A percentile compares a stretch with the other conserved stretches of the same genome.
These are phyloP conservation scores for Azolla pinnata DNA, from an alignment of 75 land plant species.

Conservation along the genomic window DNA sequence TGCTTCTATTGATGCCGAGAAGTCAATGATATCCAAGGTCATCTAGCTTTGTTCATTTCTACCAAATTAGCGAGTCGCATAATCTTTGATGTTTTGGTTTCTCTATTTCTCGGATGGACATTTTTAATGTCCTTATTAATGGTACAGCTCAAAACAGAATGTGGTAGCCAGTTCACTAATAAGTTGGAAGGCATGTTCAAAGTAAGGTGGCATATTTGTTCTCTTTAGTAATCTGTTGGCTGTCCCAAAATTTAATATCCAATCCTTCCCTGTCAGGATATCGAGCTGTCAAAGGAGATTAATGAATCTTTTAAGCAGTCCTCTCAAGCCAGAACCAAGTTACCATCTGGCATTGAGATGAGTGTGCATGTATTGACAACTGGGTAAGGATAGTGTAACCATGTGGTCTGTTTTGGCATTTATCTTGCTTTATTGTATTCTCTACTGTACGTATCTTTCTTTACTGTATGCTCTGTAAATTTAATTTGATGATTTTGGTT, in stretches of 20 bases:
- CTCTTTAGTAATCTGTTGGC: neutral
- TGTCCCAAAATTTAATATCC: neutral
- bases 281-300: constrained; percentile 97
- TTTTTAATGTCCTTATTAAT: no score
- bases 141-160: constrained; percentile 97
- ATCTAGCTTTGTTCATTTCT: no score
- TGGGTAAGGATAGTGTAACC: no score
- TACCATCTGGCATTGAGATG: constrained; percentile 96
- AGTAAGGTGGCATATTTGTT: constrained; percentile 30
- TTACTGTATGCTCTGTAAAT: no score
- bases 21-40: constrained; percentile 98
- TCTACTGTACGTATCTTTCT: no score
- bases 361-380: constrained; percentile 99
- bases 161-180: constrained; percentile 99
- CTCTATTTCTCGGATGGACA: no score
- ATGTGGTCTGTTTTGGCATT: no score
- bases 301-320: constrained; percentile 98
- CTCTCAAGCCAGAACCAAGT: constrained; percentile 95
- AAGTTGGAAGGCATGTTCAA: constrained; percentile 99
- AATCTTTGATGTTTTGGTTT: no score
- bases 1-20: constrained; percentile 99
- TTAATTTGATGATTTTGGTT: no score
- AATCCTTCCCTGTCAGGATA: constrained; percentile 47
- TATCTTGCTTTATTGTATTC: no score
- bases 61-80: no score